Conservation (phyloP, 495 filamentous ascomycete genomes). For the Xanthoparmelia taractica region DNA sequence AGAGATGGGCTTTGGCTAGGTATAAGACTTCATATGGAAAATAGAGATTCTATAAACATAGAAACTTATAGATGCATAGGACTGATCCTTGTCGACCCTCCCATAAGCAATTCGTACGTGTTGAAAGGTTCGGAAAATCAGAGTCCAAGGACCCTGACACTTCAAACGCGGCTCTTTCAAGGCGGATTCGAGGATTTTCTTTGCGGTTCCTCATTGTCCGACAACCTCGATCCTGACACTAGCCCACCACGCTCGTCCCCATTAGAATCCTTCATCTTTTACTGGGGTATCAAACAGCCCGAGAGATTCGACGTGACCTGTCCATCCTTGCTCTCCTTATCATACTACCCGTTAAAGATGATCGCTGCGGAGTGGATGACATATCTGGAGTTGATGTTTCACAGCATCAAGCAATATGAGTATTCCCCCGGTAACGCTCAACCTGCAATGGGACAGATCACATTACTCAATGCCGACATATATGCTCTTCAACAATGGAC, state of each 20-base stretch:
- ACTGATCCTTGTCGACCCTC: slow-evolving; percentile 17
- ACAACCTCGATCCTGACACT: background rate
- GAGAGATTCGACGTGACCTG: slow-evolving; percentile 1
- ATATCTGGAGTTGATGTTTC: slow-evolving; percentile 19
- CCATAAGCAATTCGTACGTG: slow-evolving; percentile 13
- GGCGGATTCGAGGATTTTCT: slow-evolving; percentile 18
- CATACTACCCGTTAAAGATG: slow-evolving; percentile 23
- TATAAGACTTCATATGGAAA: background rate
- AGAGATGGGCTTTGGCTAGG: background rate
- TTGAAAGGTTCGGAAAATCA: background rate
- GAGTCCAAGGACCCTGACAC: background rate
- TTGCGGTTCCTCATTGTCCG: slow-evolving; percentile 1
- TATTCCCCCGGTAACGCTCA: slow-evolving; percentile 14
- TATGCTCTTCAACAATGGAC: slow-evolving; percentile 8
- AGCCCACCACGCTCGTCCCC: background rate
- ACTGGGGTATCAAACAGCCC: background rate
- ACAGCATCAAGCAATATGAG: slow-evolving; percentile 22
- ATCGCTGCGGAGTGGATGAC: slow-evolving; percentile 22
- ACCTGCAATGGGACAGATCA: background rate
- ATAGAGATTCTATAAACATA: background rate
- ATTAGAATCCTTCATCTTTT: background rate
- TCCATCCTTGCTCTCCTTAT: slow-evolving; percentile 18
- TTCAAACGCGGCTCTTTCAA: slow-evolving; percentile 16
- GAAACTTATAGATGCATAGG: slow-evolving; percentile 11
- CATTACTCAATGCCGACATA: background rate